These are phyloP conservation scores for Aspergillus tanneri DNA, from an alignment of 2,329 filamentous ascomycete genomes.

Conservation along the genomic window DNA sequence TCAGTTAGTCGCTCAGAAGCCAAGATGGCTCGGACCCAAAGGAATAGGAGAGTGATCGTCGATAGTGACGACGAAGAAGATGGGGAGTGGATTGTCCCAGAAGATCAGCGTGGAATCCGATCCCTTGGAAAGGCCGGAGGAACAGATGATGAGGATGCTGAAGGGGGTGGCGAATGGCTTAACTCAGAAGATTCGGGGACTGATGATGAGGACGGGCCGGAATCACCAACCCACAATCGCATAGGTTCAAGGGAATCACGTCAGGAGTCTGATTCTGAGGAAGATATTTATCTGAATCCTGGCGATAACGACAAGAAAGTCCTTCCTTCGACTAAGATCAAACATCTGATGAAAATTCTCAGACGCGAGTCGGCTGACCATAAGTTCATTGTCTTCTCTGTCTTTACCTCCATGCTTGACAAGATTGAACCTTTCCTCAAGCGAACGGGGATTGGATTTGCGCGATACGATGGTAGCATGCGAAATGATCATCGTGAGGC, in stretches of 20 bases:
- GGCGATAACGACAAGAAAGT: slow-evolving; percentile 45
- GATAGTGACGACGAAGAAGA: slow-evolving; percentile 62
- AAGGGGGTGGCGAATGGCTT: slow-evolving; percentile 79
- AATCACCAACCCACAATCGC: slow-evolving; percentile 28
- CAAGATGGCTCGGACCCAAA: slow-evolving; percentile 29
- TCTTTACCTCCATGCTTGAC: slow-evolving; percentile 98
- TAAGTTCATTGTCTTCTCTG: slow-evolving; percentile 98
- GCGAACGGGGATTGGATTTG: slow-evolving; percentile 71
- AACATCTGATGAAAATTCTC: slow-evolving; percentile 77
- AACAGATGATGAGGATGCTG: slow-evolving; percentile 81
- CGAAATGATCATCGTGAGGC: slow-evolving; percentile 88
- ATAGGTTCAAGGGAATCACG: slow-evolving; percentile 25
- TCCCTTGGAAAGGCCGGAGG: slow-evolving; percentile 77
- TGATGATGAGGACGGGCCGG: slow-evolving; percentile 34
- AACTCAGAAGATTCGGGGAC: slow-evolving; percentile 67
- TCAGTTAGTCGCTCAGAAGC: slow-evolving; percentile 21
- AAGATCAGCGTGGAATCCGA: slow-evolving; percentile 60
- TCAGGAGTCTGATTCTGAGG: slow-evolving; percentile 45
- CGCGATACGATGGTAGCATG: slow-evolving; percentile 94
- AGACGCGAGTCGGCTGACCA: slow-evolving; percentile 73
- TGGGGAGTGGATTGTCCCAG: slow-evolving; percentile 76
- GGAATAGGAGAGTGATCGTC: slow-evolving; percentile 47
- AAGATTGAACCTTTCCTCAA: slow-evolving; percentile 88
- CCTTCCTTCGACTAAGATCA: slow-evolving; percentile 79
- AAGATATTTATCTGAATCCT: slow-evolving; percentile 42